A percentile compares a stretch with the other conserved stretches of the same genome.
These are phyloP conservation scores for Cornus florida DNA, from an alignment of 148 eudicot genomes.

Conservation along the genomic window DNA sequence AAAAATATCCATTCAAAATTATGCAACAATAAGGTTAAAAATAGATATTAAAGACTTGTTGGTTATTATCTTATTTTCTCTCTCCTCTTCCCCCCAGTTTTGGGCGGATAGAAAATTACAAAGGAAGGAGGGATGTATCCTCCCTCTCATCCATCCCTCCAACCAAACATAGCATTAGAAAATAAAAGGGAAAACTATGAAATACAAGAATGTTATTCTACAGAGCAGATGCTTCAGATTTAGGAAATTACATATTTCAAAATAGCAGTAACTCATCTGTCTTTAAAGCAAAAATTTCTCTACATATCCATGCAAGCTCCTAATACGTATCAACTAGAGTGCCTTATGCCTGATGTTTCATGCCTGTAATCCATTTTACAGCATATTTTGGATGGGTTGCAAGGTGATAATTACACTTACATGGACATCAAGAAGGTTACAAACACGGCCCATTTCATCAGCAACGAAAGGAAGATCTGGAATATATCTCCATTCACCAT, in stretches of 20 bases:
- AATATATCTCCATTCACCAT: constrained; percentile 64
- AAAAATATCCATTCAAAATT: no score
- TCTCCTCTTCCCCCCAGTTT: no score
- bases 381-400: background rate
- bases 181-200: background rate
- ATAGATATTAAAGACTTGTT: no score
- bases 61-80: no score
- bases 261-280: background rate
- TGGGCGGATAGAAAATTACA: no score
- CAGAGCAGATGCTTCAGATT: background rate
- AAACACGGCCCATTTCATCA: constrained; percentile 61
- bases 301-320: background rate
- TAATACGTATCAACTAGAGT: background rate
- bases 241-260: background rate
- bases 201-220: background rate
- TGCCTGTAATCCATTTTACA: background rate
- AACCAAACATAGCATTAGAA: no score
- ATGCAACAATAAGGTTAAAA: no score
- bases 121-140: no score
- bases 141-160: no score
- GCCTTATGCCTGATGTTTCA: background rate
- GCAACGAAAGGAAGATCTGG: constrained; percentile 74
- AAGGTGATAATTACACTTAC: constrained; percentile 45
- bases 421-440: constrained; percentile 77
- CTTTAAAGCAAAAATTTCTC: background rate